Evolutionary conservation across 768 basidiomycete species (phyloP).

Genomic region (Lentinus tigrinus): DNA sequence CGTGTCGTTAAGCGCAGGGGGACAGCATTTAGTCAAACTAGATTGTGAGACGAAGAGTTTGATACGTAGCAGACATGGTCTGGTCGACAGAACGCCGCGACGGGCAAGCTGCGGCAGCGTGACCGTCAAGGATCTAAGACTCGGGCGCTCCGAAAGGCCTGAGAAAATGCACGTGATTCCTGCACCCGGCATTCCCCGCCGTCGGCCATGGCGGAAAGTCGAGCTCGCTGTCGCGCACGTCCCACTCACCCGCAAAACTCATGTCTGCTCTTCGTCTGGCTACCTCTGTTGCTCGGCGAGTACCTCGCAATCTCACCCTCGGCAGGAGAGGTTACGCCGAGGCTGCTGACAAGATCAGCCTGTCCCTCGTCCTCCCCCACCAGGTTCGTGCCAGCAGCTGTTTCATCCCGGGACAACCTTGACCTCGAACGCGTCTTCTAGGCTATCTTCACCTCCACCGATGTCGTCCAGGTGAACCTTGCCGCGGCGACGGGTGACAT

Average conservation of each 20-base stretch:
- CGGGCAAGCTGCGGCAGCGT: too few species aligned
- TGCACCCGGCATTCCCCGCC: conserved; percentile 20
- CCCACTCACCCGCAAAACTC: conserved; percentile 23
- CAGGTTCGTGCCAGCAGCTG: conserved; percentile 57
- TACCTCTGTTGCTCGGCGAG: conserved; percentile 60
- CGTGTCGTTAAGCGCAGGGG: too few species aligned
- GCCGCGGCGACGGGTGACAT: conserved; percentile 94
- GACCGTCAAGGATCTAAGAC: too few species aligned
- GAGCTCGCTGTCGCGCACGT: conserved; percentile 18
- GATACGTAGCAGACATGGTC: too few species aligned
- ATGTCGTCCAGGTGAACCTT: conserved; percentile 95
- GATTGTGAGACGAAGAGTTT: too few species aligned
- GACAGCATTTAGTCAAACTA: too few species aligned
- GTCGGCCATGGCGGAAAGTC: conserved; percentile 15
- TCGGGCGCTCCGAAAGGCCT: background rate
- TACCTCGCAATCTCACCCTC: conserved; percentile 47
- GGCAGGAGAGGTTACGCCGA: conserved; percentile 90
- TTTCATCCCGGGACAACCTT: background rate
- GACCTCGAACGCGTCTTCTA: conserved; percentile 33
- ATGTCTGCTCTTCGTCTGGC: conserved; percentile 80
- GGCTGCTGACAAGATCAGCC: conserved; percentile 84
- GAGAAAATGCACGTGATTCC: conserved; percentile 9
- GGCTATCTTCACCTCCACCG: conserved; percentile 88
- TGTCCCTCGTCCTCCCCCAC: conserved; percentile 93
- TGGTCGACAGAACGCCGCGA: too few species aligned